phyloP scores from a whole-genome alignment of 2,329 filamentous ascomycete genomes.

The Trichoderma sp. region DNA sequence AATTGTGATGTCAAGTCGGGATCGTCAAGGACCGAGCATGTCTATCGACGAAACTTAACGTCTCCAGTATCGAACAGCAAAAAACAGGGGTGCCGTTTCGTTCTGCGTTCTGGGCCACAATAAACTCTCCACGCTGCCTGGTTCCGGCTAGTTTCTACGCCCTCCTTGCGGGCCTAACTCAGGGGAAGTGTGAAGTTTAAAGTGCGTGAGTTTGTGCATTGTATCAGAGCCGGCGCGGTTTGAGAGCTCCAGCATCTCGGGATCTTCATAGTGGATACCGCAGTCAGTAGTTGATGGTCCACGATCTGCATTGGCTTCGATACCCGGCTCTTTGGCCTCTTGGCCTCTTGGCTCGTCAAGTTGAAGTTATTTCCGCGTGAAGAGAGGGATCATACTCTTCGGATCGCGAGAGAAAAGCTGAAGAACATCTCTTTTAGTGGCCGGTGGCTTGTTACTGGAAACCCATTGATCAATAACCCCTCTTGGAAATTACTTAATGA shows the following conservation, averaged over 20 bases:
- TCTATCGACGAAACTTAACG: neutral
- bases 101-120: neutral
- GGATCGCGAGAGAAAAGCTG: neutral
- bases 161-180: constrained; percentile 12
- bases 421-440: neutral
- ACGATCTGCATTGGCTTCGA: neutral
- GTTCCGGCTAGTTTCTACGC: neutral
- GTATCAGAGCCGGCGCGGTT: neutral
- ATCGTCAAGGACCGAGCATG: neutral
- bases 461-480: constrained; percentile 4
- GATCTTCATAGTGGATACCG: neutral
- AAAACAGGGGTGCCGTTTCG: neutral
- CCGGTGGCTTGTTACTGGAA: too few species aligned
- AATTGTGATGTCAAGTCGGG: neutral
- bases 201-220: neutral
- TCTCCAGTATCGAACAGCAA: neutral
- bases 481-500: constrained; percentile 1
- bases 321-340: neutral
- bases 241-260: neutral
- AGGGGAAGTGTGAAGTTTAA: constrained; percentile 6
- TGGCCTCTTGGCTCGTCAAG: neutral
- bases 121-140: neutral
- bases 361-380: neutral
- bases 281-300: neutral
- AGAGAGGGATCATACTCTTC: neutral